Evolutionary conservation across 495 filamentous ascomycete genomes (phyloP), one percentile per base, ranked within the genome.

Genomic region (Tuber calosporum): DNA sequence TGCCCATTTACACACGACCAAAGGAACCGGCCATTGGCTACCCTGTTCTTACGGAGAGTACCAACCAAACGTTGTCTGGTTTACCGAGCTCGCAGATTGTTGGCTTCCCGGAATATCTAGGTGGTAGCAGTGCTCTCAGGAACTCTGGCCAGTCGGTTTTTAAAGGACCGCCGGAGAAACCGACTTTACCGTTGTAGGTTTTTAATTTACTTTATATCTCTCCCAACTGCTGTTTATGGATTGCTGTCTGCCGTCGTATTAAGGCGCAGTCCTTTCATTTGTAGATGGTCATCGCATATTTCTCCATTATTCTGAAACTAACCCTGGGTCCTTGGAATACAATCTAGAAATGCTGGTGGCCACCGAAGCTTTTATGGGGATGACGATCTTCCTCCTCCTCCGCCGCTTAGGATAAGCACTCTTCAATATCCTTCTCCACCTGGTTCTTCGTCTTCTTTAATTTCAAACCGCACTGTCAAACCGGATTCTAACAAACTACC

Each of bases 11-110:
- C 39, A 74, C 72, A 8, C 76, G 79, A 7, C 78, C 79, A 2
- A 81, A 79, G 66, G 79, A 81, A 40, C 79, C 79, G 2, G 73
- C 76, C 66, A 81, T 81, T 70, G 79, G 79, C n/a, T 79, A 79
- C 34, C 79, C 79, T 34, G 74, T 79, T 4, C 74, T 81, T 30
- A 79, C 72, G 15, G 75, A 81, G 66, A 74, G 76, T 37, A 77
- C 79, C 7, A 81, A 81, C 58, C 73, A 77, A 38, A 66, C 73
- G 45, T 48, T 81, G 22, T 72, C 79, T 20, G 79, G 79, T 9
- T 68, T 69, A 13, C 71, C 58, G 76, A 82, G 40, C 68, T 83
- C 38, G 74, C 78, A 79, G 30, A 71, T 78, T 30, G 26, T 72
- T 22, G 72, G 67, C 4, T 67, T 79, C n/a, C 76, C 74, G 17